Conservation (phyloP, 257 asterid genomes). For the Rauvolfia tetraphylla region DNA sequence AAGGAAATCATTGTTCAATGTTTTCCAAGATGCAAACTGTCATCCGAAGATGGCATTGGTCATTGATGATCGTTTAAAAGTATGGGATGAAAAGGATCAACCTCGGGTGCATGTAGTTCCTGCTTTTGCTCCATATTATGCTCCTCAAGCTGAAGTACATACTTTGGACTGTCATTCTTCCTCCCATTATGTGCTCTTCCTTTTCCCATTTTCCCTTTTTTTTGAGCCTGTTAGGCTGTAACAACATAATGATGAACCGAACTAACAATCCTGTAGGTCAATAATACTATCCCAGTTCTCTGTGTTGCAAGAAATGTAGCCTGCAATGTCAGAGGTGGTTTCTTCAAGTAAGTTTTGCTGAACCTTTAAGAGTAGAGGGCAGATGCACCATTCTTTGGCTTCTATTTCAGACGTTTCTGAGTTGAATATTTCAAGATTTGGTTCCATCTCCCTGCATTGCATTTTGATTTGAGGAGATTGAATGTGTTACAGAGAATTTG, state of each 20-base stretch:
- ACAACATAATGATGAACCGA: constrained; percentile 21
- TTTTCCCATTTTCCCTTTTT: not conserved
- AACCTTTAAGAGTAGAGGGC: not conserved
- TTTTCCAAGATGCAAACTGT: constrained; percentile 81
- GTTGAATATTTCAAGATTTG: constrained; percentile 15
- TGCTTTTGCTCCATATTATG: constrained; percentile 94
- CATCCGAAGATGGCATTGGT: constrained; percentile 98
- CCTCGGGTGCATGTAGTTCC: constrained; percentile 98
- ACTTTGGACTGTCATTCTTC: not conserved
- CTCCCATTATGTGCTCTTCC: not conserved
- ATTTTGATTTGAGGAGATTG: constrained; percentile 17
- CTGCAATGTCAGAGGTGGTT: constrained; percentile 95
- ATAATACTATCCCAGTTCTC: constrained; percentile 77
- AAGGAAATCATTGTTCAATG: constrained; percentile 80
- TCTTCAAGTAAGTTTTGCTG: constrained; percentile 72
- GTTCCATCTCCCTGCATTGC: constrained; percentile 8
- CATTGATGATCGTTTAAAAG: constrained; percentile 93
- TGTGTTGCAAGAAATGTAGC: constrained; percentile 98
- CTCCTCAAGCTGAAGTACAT: constrained; percentile 95
- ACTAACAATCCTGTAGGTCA: constrained; percentile 46
- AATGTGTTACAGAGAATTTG: constrained; percentile 69
- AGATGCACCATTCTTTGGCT: not conserved
- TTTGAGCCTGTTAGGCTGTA: constrained; percentile 2
- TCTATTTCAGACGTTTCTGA: constrained; percentile 7
- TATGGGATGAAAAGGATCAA: constrained; percentile 98